Base-by-base conservation (phyloP, 305 asterid species). In the Fraxinus velutina region DNA sequence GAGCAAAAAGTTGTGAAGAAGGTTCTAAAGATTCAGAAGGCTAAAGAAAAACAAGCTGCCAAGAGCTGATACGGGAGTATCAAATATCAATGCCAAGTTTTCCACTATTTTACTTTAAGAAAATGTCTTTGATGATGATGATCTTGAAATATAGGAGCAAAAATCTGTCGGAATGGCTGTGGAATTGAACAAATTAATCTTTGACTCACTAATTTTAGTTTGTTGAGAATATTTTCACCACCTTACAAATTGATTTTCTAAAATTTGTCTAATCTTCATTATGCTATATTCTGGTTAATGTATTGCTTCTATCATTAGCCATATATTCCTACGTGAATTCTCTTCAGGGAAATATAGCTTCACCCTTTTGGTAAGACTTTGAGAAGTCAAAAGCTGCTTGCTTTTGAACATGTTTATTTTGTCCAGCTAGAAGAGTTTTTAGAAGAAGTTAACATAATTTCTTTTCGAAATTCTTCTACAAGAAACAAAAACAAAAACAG, bases 21-120 rank as follows among this genome's bases (percentile, higher is more conserved):
- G 86, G 92, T 91, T 10, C 60, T 89, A 92, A 89, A 89, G 92
- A 89, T 93, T 76, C 97, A 90, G 82, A 92, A 93, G 86, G 85
- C 93, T 0, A 93, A 93, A 87, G 96, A 91, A 82, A 89, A 90
- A 52, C 81, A 4, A 17, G 85, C 89, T 72, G 42, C 88, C 37
- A 87, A 87, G 87, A 87, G 89, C 84, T 89, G 80, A 84, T 64
- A 32, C 50, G 10, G 47, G 47, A 37, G 47, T 7, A 37, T 37
- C 47, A 57, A 75, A 10, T 7, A 37, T 37, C 47, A 57, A 75
- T 80, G 80, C 73, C 13, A 73, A 74, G 6, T 36, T 36, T 71
- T 27, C 42, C 64, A 27, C 66, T 71, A 32, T 77, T 52, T 22
- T 44, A 77, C 82, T 66, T 75, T 78, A 27, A 17, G 42, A 47